Evolutionary conservation across 345 rosid species (phyloP), one percentile per base, ranked within the genome.

Genomic region (Arabis hirsuta): DNA sequence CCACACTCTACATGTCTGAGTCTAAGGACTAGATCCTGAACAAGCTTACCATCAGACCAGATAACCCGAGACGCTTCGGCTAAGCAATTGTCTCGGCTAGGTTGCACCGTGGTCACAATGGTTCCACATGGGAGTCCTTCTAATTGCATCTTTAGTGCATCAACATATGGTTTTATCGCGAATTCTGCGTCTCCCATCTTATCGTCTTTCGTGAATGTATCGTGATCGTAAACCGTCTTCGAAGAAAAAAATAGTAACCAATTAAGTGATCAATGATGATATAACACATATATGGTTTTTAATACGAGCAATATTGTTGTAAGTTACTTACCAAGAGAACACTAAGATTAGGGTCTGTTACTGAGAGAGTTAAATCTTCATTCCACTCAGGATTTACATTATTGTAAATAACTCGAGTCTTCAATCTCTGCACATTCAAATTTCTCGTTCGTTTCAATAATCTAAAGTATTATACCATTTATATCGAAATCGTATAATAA

Each of bases 101-200:
- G 95, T 52, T 64, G 76, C 12, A 81, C 53, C 27, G 75, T 86
- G 2, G 88, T 65, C 70, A 91, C 77, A 32, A 82, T 72, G 29
- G 92, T 86, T 64, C 91, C 95, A 24, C 45, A 63, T 9, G 97
- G 90, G 6, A 88, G 51, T 43, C 72, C 81, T 0, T 27, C 41
- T 70, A 87, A 60, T 27, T 84, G 66, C 90, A 82, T 87, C 79
- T 36, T 86, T 62, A 84, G 74, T 62, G 96, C 90, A 65, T 85
- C 86, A 9, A 87, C 50, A 38, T 62, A 94, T 7, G 86, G 45
- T 64, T 62, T 83, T 16, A 94, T 84, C 67, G 59, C 80, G 44
- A 94, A 81, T 53, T 89, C 96, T 6, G 96, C 97, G 57, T 91
- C 86, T 71, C 97, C 97, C 99, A 91, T 91, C 76, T 81, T 82